A percentile compares a stretch with the other conserved stretches of the same genome.
Conservation (phyloP, 371 early-diverging fungal genomes). For the Dichotomocladium elegans region DNA sequence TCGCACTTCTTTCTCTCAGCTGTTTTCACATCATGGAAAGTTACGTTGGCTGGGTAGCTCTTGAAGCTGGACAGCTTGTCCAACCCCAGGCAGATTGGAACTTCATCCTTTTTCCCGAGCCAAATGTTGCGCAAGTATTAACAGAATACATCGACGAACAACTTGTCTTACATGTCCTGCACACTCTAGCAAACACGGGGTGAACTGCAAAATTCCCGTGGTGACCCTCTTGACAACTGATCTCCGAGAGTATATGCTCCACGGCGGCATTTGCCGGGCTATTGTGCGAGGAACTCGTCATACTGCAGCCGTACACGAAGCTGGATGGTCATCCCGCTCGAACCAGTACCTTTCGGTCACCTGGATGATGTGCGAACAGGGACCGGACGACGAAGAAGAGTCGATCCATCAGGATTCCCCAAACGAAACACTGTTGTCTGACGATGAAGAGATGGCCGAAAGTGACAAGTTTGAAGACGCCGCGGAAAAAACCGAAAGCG, state of each 20-base stretch:
- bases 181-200: neutral
- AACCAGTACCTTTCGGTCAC: conserved; percentile 1
- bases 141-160: no score
- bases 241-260: neutral
- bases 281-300: neutral
- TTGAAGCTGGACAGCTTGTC: neutral
- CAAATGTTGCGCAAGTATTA: no score
- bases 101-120: no score
- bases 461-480: no score
- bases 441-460: no score
- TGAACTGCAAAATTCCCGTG: conserved; percentile 6
- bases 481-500: no score
- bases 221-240: neutral
- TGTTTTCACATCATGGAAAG: neutral
- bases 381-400: neutral
- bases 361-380: conserved; percentile 2
- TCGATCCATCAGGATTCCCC: no score
- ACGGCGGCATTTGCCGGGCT: conserved; percentile 4
- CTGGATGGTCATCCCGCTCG: neutral
- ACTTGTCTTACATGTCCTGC: no score
- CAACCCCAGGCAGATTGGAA: neutral
- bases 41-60: neutral
- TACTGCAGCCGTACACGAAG: neutral
- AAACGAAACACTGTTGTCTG: no score
- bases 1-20: no score